Conservation (phyloP, 2,329 filamentous ascomycete species). For the Cladosporium velox region DNA sequence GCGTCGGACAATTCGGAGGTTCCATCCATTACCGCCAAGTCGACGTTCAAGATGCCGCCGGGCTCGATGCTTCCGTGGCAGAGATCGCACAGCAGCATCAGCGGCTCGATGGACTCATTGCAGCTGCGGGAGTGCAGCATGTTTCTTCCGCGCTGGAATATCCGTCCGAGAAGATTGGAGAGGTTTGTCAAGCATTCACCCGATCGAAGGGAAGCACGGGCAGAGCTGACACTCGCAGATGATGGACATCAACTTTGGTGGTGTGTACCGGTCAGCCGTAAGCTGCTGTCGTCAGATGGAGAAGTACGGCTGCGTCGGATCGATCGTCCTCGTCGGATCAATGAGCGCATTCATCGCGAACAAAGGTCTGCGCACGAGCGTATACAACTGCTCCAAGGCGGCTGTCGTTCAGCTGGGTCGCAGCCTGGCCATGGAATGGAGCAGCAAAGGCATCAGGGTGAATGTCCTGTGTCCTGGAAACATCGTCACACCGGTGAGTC, state of each 20-base stretch:
- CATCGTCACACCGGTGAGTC: constrained; percentile 36
- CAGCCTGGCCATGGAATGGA: constrained; percentile 57
- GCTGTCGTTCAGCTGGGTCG: constrained; percentile 55
- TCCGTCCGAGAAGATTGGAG: constrained; percentile 36
- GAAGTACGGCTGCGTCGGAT: constrained; percentile 50
- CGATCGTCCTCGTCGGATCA: constrained; percentile 53
- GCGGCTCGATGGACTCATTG: constrained; percentile 36
- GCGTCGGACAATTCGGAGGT: constrained; percentile 42
- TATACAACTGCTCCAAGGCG: constrained; percentile 58
- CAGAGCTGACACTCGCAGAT: constrained; percentile 34
- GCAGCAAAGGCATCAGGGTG: constrained; percentile 36
- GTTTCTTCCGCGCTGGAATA: constrained; percentile 35
- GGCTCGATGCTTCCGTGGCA: constrained; percentile 30
- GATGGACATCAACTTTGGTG: constrained; percentile 53
- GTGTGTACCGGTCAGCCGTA: constrained; percentile 52
- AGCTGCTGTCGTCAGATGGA: constrained; percentile 53
- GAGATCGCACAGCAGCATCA: constrained; percentile 33
- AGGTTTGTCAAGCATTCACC: constrained; percentile 30
- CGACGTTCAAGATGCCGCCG: constrained; percentile 46
- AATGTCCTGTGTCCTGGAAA: constrained; percentile 39
- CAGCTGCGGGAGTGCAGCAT: constrained; percentile 37
- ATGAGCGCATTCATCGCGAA: constrained; percentile 56
- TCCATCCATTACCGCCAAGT: constrained; percentile 50
- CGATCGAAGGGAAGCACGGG: too few species aligned
- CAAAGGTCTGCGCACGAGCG: constrained; percentile 39